phyloP scores from a whole-genome alignment of 208 protist species.

The Novymonas esmeraldas region DNA sequence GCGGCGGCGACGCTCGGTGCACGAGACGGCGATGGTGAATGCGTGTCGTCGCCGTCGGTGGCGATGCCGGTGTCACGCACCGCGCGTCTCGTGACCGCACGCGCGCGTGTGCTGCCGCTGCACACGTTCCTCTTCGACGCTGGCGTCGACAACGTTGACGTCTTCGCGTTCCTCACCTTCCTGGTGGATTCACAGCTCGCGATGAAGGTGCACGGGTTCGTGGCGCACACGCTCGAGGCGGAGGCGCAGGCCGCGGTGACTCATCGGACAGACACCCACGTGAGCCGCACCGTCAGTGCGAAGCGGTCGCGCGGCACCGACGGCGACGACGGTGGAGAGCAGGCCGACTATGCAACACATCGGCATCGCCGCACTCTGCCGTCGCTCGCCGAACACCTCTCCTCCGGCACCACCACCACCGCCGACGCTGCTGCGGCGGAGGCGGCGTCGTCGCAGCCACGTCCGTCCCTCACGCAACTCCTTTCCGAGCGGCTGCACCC shows the following conservation, averaged over 20 bases:
- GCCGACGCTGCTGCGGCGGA: too few species aligned
- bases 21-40: too few species aligned
- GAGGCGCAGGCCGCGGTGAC: too few species aligned
- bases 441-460: neutral
- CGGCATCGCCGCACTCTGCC: constrained; percentile 6
- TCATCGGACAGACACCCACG: neutral
- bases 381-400: too few species aligned
- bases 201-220: constrained; percentile 78
- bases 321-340: neutral
- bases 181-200: constrained; percentile 59
- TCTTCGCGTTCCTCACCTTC: constrained; percentile 60
- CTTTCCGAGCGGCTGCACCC: constrained; percentile 4
- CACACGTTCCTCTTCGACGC: constrained; percentile 75
- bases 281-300: neutral
- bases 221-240: constrained; percentile 20
- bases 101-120: constrained; percentile 34
- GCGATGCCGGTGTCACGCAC: too few species aligned
- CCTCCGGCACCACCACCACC: too few species aligned
- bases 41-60: too few species aligned
- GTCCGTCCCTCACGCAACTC: neutral
- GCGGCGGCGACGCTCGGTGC: too few species aligned
- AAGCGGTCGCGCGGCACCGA: constrained; percentile 2
- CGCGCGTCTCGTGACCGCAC: too few species aligned
- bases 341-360: neutral
- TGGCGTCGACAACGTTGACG: constrained; percentile 75